Percentiles rank a stretch among this genome's conserved stretches.
phyloP scores from a whole-genome alignment of 1,139 yeast genomes.

The Entelexis sorbosivorans region DNA sequence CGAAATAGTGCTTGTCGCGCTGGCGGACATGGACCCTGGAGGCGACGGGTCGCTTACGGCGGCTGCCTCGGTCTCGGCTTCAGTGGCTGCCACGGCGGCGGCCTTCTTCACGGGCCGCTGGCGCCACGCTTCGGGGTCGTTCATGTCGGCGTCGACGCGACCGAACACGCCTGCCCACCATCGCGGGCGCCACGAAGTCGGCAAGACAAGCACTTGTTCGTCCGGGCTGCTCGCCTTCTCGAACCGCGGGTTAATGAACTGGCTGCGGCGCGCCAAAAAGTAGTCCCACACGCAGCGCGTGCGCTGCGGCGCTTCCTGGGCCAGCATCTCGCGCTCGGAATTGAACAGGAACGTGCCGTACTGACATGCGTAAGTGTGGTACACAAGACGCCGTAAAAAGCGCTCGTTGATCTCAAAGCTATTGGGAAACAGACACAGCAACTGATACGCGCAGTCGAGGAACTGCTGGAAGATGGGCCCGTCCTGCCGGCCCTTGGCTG shows the following conservation, averaged over 20 bases:
- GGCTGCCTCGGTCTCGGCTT: not conserved
- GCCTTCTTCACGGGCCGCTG: slow-evolving; percentile 8
- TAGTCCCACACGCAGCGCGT: slow-evolving; percentile 92
- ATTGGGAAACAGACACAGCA: slow-evolving; percentile 57
- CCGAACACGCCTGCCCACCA: slow-evolving; percentile 91
- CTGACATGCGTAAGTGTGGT: slow-evolving; percentile 87
- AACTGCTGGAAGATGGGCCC: slow-evolving; percentile 93
- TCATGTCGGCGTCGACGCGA: slow-evolving; percentile 70
- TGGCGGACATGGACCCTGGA: not conserved
- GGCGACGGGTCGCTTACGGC: slow-evolving; percentile 3
- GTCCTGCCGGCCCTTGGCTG: slow-evolving; percentile 42
- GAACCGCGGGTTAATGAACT: slow-evolving; percentile 51
- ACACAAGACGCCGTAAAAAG: slow-evolving; percentile 67
- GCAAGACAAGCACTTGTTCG: slow-evolving; percentile 50
- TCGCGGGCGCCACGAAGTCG: slow-evolving; percentile 43
- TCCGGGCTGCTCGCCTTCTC: slow-evolving; percentile 22
- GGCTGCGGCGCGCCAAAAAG: slow-evolving; percentile 62
- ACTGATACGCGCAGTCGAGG: slow-evolving; percentile 76
- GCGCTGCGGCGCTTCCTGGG: slow-evolving; percentile 34
- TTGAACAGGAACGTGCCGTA: slow-evolving; percentile 83
- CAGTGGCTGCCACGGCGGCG: not conserved
- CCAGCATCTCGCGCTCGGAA: slow-evolving; percentile 51
- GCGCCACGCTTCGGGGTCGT: slow-evolving; percentile 30
- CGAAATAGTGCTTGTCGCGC: not conserved
- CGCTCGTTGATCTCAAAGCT: slow-evolving; percentile 82